Evolutionary conservation across 805 yeast genomes (phyloP), one percentile per base, ranked within the genome.

Genomic region (Starmerella davenportii): DNA sequence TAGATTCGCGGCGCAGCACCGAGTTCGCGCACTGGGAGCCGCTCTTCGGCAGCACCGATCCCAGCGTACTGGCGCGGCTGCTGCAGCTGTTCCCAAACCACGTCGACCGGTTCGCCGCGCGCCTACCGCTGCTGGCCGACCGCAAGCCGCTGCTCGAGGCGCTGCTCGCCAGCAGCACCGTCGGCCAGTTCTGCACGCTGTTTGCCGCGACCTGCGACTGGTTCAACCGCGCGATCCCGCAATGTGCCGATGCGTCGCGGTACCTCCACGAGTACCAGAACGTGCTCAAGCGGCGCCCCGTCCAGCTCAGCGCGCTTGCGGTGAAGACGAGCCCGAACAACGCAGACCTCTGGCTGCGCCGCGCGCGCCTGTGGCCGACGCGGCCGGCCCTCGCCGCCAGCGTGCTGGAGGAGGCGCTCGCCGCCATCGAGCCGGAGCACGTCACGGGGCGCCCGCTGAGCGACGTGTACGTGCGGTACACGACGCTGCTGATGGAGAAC

Each of bases 321-420:
- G 49, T 84, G 4, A 63, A 78, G 31, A 76, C 72, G 46, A 68
- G 75, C 48, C 60, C 69, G 1, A 69, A 80, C 49, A 67, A 70
- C 42, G 69, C 79, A 3, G 66, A 63, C 21, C 67, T 65, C 38
- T 87, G 95, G 95, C 55, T 74, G 31, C 69, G 69, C 36, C 62
- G 93, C 38, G 64, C 72, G 0, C 58, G 60, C 0, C 45, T 77
- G 1, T 65, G 62, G 45, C 63, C 18, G 32, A 16, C 64, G 15
- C 49, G 59, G 3, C 53, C 58, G 4, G 50, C 48, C 2, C 62
- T 66, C 19, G 57, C 69, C n/a, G 65, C 68, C 3, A 62, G 64
- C 23, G 66, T 77, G 0, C 79, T 68, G 55, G 73, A 74, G 1
- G 59, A 68, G 15, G 94, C 93, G 0, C 62, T 85, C 5, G 60